phyloP scores from a whole-genome alignment of 2,329 filamentous ascomycete species.

The Colletotrichum sp. region DNA sequence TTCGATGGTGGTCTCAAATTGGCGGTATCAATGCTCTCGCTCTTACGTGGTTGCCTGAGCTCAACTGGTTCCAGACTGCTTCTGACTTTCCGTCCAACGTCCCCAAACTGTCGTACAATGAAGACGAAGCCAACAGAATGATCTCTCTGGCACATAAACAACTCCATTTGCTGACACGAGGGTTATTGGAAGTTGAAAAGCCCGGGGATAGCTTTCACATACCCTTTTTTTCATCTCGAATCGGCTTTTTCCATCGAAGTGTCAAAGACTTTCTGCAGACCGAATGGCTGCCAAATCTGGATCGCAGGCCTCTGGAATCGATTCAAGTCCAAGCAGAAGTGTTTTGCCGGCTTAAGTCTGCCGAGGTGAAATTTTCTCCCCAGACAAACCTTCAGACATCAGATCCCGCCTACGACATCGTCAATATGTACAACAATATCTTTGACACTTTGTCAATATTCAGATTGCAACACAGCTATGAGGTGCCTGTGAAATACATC shows the following conservation, averaged over 20 bases:
- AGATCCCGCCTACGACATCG: background rate
- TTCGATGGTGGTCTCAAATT: background rate
- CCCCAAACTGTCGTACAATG: rapidly evolving
- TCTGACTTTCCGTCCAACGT: background rate
- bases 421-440: background rate
- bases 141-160: background rate
- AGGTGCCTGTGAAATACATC: rapidly evolving
- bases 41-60: rapidly evolving
- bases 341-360: background rate
- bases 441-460: background rate
- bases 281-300: background rate
- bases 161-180: background rate
- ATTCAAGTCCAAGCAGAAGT: background rate
- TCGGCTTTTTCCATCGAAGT: background rate
- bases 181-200: background rate
- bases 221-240: background rate
- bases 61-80: background rate
- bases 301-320: rapidly evolving
- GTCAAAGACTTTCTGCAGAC: rapidly evolving
- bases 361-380: background rate
- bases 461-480: rapidly evolving
- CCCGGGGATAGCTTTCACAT: no score
- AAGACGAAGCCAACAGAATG: background rate
- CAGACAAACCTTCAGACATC: no score
- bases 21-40: background rate